Evolutionary conservation across 2,329 filamentous ascomycete species (phyloP), one percentile per base, ranked within the genome.

Genomic region (Epichloe coenophiala): DNA sequence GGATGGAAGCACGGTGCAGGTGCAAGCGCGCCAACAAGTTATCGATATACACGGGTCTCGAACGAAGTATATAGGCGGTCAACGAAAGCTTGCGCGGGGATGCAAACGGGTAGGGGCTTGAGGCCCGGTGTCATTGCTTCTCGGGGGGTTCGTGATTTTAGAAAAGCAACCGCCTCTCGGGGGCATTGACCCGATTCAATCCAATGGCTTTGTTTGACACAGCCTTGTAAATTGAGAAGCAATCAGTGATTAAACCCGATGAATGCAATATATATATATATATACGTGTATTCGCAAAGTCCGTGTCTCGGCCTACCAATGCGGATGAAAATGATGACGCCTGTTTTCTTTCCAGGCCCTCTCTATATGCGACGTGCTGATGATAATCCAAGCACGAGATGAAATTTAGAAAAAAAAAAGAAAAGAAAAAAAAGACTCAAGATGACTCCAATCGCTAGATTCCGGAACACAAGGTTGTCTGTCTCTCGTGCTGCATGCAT

Each of bases 11-110:
- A 51, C n/a, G 44, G 46, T n/a, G 52, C 21, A 40, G 42, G 46
- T n/a, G 52, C 21, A 40, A 5, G 23, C 21, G 36, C 52, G 23
- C 44, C 13, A n/a, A 53, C 51, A 56, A 45, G 50, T n/a, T 51
- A 47, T 54, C 47, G 54, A 47, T 41, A 42, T 43, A 8, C 31
- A 23, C 15, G 33, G 31, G 21, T 27, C 3, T 31, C 3, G 5
- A 17, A 35, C 2, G 17, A 23, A 27, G 9, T 31, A 27, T 33
- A 41, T n/a, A 15, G 2, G 46, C 8, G 23, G 8, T 23, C 38
- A 35, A 0, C 33, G 7, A 17, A 44, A 44, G 13, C 31, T 6
- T 23, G 23, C 11, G 40, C 27, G 17, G 40, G 40, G n/a, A 49
- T 39, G 21, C 2, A 1, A 8, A 19, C 36, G 33, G 5, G 19